Conservation (phyloP, 768 basidiomycete genomes). For the Tylopilus plumbeoviolaceoides region DNA sequence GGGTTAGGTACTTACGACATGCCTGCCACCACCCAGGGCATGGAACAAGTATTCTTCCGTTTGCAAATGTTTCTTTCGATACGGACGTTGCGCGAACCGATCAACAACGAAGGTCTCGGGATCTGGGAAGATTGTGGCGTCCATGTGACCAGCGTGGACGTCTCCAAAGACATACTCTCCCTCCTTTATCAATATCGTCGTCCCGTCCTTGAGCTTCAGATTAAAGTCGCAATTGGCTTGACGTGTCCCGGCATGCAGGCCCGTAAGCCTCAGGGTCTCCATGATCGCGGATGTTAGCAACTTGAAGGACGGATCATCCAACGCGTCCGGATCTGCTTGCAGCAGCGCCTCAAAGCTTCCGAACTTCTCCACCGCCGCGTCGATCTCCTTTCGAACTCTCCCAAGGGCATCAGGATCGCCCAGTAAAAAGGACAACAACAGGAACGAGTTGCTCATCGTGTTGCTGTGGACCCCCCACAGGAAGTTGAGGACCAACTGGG, state of each 20-base stretch:
- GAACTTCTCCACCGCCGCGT: constrained; percentile 20
- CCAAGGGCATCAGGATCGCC: constrained; percentile 41
- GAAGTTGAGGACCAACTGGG: constrained; percentile 18
- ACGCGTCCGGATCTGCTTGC: constrained; percentile 1
- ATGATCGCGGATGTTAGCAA: constrained; percentile 24
- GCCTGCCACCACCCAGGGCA: constrained; percentile 16
- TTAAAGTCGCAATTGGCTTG: constrained; percentile 17
- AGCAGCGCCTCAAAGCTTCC: constrained; percentile 14
- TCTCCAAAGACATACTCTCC: constrained; percentile 21
- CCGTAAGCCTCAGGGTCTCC: constrained; percentile 25
- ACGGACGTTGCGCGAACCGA: constrained; percentile 17
- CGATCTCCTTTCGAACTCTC: constrained; percentile 45
- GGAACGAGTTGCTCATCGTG: constrained; percentile 16
- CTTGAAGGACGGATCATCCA: constrained; percentile 19
- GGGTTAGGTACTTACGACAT: constrained; percentile 11
- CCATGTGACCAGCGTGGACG: constrained; percentile 18
- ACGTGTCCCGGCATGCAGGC: constrained; percentile 15
- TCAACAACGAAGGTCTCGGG: constrained; percentile 15
- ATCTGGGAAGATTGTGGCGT: constrained; percentile 8
- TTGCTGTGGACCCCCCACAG: constrained; percentile 23
- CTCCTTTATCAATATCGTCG: constrained; percentile 13
- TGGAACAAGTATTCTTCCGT: constrained; percentile 12
- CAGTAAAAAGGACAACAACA: constrained; percentile 31
- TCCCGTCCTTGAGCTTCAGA: constrained; percentile 6
- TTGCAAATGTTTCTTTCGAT: constrained; percentile 11